phyloP scores from a whole-genome alignment of 2,329 filamentous ascomycete genomes.

The Alternaria ventricosa region DNA sequence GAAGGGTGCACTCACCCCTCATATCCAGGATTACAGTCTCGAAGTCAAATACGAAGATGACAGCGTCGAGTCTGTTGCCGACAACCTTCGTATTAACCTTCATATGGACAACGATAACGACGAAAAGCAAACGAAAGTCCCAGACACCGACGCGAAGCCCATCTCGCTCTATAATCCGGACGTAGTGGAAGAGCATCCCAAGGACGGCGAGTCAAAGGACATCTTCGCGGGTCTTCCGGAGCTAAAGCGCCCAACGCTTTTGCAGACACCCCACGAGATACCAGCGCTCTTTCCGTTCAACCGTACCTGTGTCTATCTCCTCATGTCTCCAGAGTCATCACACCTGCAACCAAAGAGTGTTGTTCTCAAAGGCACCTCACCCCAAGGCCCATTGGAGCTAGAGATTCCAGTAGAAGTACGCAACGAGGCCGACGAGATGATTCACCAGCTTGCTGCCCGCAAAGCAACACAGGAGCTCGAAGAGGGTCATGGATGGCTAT shows the following conservation, averaged over 20 bases:
- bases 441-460: slow-evolving; percentile 7
- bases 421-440: slow-evolving; percentile 8
- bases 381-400: slow-evolving; percentile 5
- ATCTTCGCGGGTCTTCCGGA: not conserved
- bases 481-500: slow-evolving; percentile 9
- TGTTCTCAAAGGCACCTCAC: slow-evolving; percentile 1
- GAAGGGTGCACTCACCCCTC: slow-evolving; percentile 10
- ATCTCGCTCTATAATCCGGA: slow-evolving; percentile 1
- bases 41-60: slow-evolving; percentile 12
- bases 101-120: not conserved
- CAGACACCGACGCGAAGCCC: not conserved
- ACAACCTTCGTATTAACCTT: not conserved
- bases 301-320: slow-evolving; percentile 6
- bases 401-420: slow-evolving; percentile 1
- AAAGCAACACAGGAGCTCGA: slow-evolving; percentile 12
- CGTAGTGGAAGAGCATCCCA: not conserved
- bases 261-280: slow-evolving; percentile 5
- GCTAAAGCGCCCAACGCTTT: not conserved
- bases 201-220: not conserved
- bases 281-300: slow-evolving; percentile 4
- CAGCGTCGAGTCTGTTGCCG: slow-evolving; percentile 1
- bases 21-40: slow-evolving; percentile 7
- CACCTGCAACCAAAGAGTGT: slow-evolving; percentile 3
- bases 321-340: slow-evolving; percentile 4
- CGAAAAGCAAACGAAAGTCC: too few species aligned